phyloP scores from a whole-genome alignment of 1,284 basidiomycete genomes.

The Ceratobasidium papillatum region DNA sequence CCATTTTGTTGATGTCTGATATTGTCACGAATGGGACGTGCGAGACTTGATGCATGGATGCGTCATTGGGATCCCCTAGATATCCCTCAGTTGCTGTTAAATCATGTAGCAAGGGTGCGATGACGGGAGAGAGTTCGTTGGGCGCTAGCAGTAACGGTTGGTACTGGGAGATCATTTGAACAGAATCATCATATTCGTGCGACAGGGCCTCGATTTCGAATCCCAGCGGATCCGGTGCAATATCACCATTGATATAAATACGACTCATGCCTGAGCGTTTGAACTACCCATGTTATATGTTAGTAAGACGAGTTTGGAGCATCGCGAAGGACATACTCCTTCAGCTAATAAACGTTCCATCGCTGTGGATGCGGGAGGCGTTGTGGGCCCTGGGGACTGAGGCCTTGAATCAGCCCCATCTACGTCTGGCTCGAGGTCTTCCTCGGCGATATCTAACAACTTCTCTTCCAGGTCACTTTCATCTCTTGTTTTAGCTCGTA shows the following conservation, averaged over 20 bases:
- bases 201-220: conserved; percentile 6
- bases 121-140: conserved; percentile 20
- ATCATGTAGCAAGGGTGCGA: conserved; percentile 26
- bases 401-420: conserved; percentile 1
- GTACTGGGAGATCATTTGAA: conserved; percentile 19
- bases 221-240: not conserved
- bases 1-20: conserved; percentile 39
- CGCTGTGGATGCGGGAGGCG: conserved; percentile 8
- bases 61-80: not conserved
- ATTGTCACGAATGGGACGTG: conserved; percentile 37
- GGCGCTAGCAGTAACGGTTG: conserved; percentile 11
- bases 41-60: conserved; percentile 6
- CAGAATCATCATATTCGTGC: conserved; percentile 16
- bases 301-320: not conserved
- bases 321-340: conserved; percentile 10
- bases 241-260: not conserved
- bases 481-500: conserved; percentile 22
- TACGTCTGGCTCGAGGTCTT: conserved; percentile 7
- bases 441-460: conserved; percentile 20
- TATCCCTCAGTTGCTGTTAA: not conserved
- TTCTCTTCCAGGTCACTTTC: conserved; percentile 26
- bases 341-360: conserved; percentile 30
- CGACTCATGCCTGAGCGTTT: conserved; percentile 8
- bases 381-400: not conserved
- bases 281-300: not conserved